Conservation (phyloP, 2,329 filamentous ascomycete genomes). For the Cordyceps pruinosa region DNA sequence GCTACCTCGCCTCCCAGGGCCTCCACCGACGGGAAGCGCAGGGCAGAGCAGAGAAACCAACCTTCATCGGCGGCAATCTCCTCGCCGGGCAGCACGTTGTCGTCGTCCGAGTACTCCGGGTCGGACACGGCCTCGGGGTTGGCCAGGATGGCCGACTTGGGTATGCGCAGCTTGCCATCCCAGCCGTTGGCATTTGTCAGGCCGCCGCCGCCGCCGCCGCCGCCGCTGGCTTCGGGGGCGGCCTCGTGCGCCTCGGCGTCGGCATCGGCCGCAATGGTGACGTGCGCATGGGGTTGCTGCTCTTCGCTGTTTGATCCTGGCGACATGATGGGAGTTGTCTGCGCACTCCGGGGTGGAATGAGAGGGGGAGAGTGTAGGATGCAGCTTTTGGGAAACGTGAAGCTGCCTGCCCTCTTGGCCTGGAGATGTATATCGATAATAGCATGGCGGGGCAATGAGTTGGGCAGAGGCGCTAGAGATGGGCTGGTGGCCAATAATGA, state of each 20-base stretch:
- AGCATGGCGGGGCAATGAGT: conserved; percentile 7
- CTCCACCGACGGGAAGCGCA: too few species aligned
- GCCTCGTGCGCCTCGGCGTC: conserved; percentile 19
- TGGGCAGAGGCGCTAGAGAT: conserved; percentile 7
- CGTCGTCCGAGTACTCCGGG: conserved; percentile 72
- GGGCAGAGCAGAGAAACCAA: conserved; percentile 26
- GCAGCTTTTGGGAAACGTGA: neutral
- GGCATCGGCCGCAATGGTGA: conserved; percentile 41
- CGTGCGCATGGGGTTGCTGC: conserved; percentile 32
- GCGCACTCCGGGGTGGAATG: neutral
- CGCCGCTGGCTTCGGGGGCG: conserved; percentile 21
- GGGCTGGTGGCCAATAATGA: neutral
- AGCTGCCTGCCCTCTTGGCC: neutral
- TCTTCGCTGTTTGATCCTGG: conserved; percentile 27
- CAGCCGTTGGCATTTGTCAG: conserved; percentile 62
- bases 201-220: conserved; percentile 40
- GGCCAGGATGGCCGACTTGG: conserved; percentile 52
- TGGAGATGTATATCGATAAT: conserved; percentile 3
- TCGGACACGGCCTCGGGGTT: conserved; percentile 82
- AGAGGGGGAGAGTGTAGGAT: neutral
- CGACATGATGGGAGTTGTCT: conserved; percentile 31
- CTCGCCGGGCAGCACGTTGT: conserved; percentile 62
- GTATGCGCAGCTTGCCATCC: conserved; percentile 76
- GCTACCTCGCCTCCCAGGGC: too few species aligned
- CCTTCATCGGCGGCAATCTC: conserved; percentile 78